A percentile compares a stretch with the other conserved stretches of the same genome.
Conservation (phyloP, 805 yeast species). For the Candida peoriensis region DNA sequence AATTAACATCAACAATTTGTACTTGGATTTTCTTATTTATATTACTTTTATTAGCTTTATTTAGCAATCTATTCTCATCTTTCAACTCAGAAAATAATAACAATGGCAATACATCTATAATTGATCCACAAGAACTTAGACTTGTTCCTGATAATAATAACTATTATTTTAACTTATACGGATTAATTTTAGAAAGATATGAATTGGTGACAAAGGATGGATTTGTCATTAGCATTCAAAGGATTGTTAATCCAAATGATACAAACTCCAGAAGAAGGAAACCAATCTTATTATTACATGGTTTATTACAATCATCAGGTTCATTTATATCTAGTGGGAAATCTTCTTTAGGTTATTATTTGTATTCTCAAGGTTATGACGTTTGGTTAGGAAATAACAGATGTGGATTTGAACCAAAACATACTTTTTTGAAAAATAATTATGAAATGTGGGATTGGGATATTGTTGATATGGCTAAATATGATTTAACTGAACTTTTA, state of each 20-base stretch:
- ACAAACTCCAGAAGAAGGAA: slow-evolving; percentile 29
- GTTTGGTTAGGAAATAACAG: slow-evolving; percentile 92
- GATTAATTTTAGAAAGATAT: slow-evolving; percentile 53
- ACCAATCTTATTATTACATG: slow-evolving; percentile 81
- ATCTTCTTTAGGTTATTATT: slow-evolving; percentile 64
- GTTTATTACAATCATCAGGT: slow-evolving; percentile 81
- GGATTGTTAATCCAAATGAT: slow-evolving; percentile 46
- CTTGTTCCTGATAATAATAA: slow-evolving; percentile 53
- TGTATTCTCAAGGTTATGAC: slow-evolving; percentile 57
- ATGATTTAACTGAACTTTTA: slow-evolving; percentile 72
- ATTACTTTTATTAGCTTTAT: slow-evolving; percentile 13
- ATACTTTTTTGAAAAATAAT: slow-evolving; percentile 42
- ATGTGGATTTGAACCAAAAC: slow-evolving; percentile 76
- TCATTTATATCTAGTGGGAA: slow-evolving; percentile 81
- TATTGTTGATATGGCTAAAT: slow-evolving; percentile 71
- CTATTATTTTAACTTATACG: slow-evolving; percentile 63
- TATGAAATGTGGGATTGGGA: slow-evolving; percentile 91
- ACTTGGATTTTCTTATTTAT: slow-evolving; percentile 11
- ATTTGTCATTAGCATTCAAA: slow-evolving; percentile 59
- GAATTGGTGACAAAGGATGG: slow-evolving; percentile 76
- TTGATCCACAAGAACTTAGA: slow-evolving; percentile 27
- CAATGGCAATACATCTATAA: slow-evolving; percentile 11
- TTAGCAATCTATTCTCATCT: slow-evolving; percentile 1
- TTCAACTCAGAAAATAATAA: background rate
- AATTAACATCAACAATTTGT: slow-evolving; percentile 11